phyloP scores from a whole-genome alignment of 78 protist species.

The Cavenderia fasciculata region DNA sequence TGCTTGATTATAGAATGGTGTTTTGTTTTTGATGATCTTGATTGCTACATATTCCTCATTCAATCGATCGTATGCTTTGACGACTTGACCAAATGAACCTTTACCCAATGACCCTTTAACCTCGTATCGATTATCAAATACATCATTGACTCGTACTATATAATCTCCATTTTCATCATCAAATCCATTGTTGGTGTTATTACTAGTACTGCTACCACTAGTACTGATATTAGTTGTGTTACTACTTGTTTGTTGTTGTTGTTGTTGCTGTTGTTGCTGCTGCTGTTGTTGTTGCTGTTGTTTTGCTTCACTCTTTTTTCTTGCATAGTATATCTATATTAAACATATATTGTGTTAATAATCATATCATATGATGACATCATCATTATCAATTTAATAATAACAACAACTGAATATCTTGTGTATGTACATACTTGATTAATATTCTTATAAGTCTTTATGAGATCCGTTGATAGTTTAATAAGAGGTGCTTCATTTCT shows the following conservation, averaged over 20 bases:
- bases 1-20: slow-evolving; percentile 90
- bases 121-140: slow-evolving; percentile 74
- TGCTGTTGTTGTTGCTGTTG: slow-evolving; percentile 9
- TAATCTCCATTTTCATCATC: slow-evolving; percentile 83
- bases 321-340: slow-evolving; percentile 33
- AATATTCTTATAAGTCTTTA: slow-evolving; percentile 56
- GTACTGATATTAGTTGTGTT: not conserved
- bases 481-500: slow-evolving; percentile 65
- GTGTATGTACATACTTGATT: slow-evolving; percentile 45
- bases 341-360: not conserved
- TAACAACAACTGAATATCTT: too few species aligned
- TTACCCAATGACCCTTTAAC: slow-evolving; percentile 83
- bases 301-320: slow-evolving; percentile 22
- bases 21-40: slow-evolving; percentile 93
- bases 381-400: not conserved
- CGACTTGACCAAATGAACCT: slow-evolving; percentile 97
- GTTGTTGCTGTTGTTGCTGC: not conserved
- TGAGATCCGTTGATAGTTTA: slow-evolving; percentile 32
- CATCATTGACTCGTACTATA: slow-evolving; percentile 53
- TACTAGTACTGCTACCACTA: not conserved
- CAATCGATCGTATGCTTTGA: slow-evolving; percentile 82
- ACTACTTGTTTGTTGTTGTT: not conserved
- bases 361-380: too few species aligned
- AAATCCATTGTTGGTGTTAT: slow-evolving; percentile 14
- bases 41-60: slow-evolving; percentile 87